These are phyloP conservation scores for Nannochloropsis oceanica DNA, from an alignment of 108 stramenopile genomes.

Conservation along the genomic window DNA sequence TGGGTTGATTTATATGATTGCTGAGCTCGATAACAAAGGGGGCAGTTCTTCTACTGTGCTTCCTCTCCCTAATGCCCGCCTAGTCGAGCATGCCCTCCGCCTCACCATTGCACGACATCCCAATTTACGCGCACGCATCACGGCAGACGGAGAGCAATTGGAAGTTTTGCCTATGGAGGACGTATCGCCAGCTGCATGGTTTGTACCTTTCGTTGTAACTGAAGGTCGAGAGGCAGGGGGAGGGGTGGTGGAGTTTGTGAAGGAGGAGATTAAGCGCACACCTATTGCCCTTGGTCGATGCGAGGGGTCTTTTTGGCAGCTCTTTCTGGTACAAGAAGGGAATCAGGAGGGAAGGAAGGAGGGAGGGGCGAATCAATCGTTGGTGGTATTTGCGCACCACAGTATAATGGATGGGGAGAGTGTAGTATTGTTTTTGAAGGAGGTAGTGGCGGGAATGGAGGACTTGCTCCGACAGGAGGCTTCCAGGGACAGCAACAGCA, in stretches of 20 bases:
- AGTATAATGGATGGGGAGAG: neutral
- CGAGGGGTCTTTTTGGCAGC: neutral
- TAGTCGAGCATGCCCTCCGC: neutral
- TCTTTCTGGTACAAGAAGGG: neutral
- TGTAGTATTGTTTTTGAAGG: neutral
- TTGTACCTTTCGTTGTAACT: neutral
- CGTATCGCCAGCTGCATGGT: neutral
- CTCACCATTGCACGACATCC: neutral
- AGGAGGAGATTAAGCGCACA: neutral
- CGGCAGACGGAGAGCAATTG: neutral
- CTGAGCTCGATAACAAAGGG: neutral
- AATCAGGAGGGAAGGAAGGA: neutral
- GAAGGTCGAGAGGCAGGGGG: neutral
- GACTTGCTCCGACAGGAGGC: neutral
- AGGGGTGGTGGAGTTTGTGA: neutral
- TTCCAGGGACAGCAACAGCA: neutral
- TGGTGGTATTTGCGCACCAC: neutral
- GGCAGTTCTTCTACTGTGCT: neutral
- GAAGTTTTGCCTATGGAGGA: neutral
- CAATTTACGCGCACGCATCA: neutral
- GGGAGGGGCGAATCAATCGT: neutral
- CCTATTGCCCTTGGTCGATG: neutral
- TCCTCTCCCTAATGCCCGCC: neutral
- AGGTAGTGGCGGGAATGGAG: neutral
- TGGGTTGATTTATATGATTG: neutral